Percentiles rank a stretch among this genome's conserved stretches.
phyloP scores from a whole-genome alignment of 441 rosid species.

The Aleurites moluccanus region DNA sequence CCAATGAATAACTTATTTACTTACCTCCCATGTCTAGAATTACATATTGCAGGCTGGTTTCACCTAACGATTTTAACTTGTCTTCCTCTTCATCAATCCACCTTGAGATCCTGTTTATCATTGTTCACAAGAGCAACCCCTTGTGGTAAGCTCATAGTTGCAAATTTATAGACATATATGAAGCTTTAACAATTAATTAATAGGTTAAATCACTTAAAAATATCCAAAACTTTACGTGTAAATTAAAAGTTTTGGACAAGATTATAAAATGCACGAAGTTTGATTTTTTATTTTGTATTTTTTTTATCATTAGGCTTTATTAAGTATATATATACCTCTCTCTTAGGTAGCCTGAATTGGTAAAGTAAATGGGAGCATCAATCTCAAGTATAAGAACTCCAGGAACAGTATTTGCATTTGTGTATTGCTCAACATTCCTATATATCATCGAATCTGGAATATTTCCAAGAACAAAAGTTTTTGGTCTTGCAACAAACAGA shows the following conservation, averaged over 20 bases:
- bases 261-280: no score
- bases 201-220: no score
- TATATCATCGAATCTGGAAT: slow-evolving; percentile 71
- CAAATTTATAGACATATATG: not conserved
- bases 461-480: slow-evolving; percentile 68
- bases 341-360: slow-evolving; percentile 83
- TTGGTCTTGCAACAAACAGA: slow-evolving; percentile 87
- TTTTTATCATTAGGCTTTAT: no score
- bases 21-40: slow-evolving; percentile 78
- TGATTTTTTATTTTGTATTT: no score
- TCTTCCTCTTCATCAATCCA: slow-evolving; percentile 97
- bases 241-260: no score
- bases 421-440: slow-evolving; percentile 82
- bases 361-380: slow-evolving; percentile 92
- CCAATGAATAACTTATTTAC: slow-evolving; percentile 1
- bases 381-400: slow-evolving; percentile 82
- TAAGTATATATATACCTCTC: slow-evolving; percentile 51
- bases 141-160: not conserved
- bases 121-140: not conserved
- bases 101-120: slow-evolving; percentile 54
- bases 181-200: not conserved
- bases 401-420: slow-evolving; percentile 54
- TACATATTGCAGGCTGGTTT: slow-evolving; percentile 64
- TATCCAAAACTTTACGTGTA: no score
- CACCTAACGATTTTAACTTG: slow-evolving; percentile 49